These are phyloP conservation scores for Penicillium coffeae DNA, from an alignment of 495 filamentous ascomycete species.

Conservation along the genomic window DNA sequence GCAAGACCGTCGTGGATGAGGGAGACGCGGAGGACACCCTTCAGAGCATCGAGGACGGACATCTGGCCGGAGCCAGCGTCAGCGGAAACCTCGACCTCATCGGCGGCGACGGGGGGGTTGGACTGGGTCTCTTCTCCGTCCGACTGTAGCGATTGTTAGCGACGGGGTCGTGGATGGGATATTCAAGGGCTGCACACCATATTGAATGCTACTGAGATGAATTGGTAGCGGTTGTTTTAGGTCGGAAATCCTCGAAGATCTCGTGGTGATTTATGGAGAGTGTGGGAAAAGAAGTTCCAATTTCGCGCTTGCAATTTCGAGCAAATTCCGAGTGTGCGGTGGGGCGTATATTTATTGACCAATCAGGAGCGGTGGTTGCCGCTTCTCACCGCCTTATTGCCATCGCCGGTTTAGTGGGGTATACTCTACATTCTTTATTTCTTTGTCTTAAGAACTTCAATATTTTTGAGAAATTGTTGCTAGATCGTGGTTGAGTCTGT, in stretches of 20 bases:
- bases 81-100: slow-evolving; percentile 89
- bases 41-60: slow-evolving; percentile 95
- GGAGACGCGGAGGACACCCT: slow-evolving; percentile 93
- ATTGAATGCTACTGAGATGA: not conserved
- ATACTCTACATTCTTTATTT: too few species aligned
- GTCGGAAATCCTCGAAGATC: not conserved
- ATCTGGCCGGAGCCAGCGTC: slow-evolving; percentile 85
- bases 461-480: too few species aligned
- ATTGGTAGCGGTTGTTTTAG: not conserved
- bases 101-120: slow-evolving; percentile 65
- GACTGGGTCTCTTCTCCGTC: slow-evolving; percentile 85
- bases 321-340: not conserved
- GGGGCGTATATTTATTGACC: not conserved
- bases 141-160: slow-evolving; percentile 48
- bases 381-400: not conserved
- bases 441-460: too few species aligned
- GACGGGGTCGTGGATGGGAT: not conserved
- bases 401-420: not conserved
- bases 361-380: not conserved
- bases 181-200: not conserved
- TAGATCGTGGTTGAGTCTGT: too few species aligned
- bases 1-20: slow-evolving; percentile 99
- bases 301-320: not conserved
- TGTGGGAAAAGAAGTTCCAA: not conserved
- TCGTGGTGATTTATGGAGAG: not conserved